Evolutionary conservation across 257 asterid genomes (phyloP).

Genomic region (Penstemon newberryi): DNA sequence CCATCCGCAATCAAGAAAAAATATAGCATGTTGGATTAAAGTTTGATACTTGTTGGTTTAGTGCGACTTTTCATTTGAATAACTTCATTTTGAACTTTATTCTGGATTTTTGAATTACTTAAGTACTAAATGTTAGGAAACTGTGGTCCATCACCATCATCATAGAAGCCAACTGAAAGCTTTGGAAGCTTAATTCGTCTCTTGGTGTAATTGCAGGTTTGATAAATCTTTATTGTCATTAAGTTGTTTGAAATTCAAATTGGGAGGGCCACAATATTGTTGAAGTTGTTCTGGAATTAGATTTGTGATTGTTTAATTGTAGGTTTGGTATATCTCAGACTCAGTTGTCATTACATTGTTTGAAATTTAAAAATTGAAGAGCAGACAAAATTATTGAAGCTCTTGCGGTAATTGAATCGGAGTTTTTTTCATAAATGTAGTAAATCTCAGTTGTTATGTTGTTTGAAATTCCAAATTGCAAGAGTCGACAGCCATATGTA

Average conservation of each 20-base stretch:
- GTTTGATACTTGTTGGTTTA: conserved; percentile 4
- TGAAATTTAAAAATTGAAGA: too few species aligned
- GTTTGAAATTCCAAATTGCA: too few species aligned
- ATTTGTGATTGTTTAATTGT: too few species aligned
- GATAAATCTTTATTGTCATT: background rate
- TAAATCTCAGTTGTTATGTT: too few species aligned
- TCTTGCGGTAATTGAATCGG: too few species aligned
- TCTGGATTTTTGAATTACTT: conserved; percentile 3
- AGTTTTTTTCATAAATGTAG: too few species aligned
- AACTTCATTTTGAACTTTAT: conserved; percentile 1
- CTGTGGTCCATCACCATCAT: background rate
- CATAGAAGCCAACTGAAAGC: background rate
- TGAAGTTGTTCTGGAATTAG: too few species aligned
- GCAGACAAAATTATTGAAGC: too few species aligned
- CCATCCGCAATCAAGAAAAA: background rate
- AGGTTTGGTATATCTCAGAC: too few species aligned
- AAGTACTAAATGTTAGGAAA: background rate
- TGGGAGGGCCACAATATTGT: too few species aligned
- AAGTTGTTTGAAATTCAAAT: background rate
- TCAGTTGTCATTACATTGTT: too few species aligned
- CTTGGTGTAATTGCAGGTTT: background rate
- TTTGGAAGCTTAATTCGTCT: conserved; percentile 17
- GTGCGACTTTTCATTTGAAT: background rate
- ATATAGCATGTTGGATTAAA: conserved; percentile 5
- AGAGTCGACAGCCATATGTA: too few species aligned